These are phyloP conservation scores for Pythium folliculosum DNA, from an alignment of 352 stramenopile species.

Conservation along the genomic window DNA sequence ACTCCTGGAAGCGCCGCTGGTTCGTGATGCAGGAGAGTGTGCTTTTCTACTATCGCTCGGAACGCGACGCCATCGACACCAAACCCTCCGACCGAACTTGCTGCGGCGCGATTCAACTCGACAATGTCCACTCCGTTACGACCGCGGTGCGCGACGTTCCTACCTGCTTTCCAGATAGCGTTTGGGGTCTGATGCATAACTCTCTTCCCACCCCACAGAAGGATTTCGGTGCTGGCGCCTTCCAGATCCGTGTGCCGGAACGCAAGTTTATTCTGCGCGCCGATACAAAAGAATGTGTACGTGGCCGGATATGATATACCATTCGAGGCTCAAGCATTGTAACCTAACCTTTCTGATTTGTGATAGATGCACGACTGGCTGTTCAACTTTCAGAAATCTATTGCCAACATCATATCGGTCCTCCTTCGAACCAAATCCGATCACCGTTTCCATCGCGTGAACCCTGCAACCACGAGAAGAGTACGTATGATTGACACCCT, in stretches of 20 bases:
- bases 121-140: conserved; percentile 82
- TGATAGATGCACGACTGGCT: conserved; percentile 86
- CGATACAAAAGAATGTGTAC: conserved; percentile 80
- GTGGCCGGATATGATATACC: not conserved
- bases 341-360: not conserved
- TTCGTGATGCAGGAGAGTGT: conserved; percentile 88
- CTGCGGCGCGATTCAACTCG: conserved; percentile 77
- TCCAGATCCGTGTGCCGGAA: conserved; percentile 82
- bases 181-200: not conserved
- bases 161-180: not conserved
- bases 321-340: not conserved
- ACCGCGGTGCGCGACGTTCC: conserved; percentile 60
- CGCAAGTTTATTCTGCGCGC: conserved; percentile 78
- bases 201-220: conserved; percentile 46
- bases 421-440: conserved; percentile 65
- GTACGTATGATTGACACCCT: conserved; percentile 34
- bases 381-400: conserved; percentile 90
- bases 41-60: conserved; percentile 81
- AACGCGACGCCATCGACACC: conserved; percentile 57
- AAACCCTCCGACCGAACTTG: conserved; percentile 57
- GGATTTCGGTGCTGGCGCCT: conserved; percentile 77
- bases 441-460: conserved; percentile 50
- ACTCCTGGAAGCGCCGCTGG: conserved; percentile 79
- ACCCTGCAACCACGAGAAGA: conserved; percentile 58
- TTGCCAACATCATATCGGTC: conserved; percentile 82